Percentiles rank a stretch among this genome's conserved stretches.
Evolutionary conservation across 805 yeast genomes (phyloP).

Genomic region (Monosporozyma solicola): DNA sequence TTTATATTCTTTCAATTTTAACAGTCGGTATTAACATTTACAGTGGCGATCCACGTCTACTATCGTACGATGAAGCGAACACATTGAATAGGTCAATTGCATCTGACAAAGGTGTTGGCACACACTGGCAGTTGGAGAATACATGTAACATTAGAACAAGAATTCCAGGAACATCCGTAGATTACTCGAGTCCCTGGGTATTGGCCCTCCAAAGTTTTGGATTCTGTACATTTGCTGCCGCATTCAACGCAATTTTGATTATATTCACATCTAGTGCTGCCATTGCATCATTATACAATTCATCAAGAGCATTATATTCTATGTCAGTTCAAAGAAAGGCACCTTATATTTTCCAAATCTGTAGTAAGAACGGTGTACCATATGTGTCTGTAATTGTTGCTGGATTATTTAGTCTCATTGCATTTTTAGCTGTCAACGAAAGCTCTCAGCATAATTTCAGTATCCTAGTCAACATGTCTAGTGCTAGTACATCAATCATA

Average conservation of each 20-base stretch:
- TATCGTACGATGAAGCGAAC: conserved; percentile 38
- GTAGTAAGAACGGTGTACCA: conserved; percentile 64
- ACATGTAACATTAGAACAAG: conserved; percentile 61
- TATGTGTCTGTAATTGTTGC: conserved; percentile 59
- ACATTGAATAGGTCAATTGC: conserved; percentile 9
- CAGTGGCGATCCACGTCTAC: conserved; percentile 66
- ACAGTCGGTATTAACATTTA: conserved; percentile 64
- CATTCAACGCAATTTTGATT: conserved; percentile 43
- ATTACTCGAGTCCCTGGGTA: conserved; percentile 48
- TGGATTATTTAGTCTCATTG: conserved; percentile 49
- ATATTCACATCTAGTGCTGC: conserved; percentile 51
- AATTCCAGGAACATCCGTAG: conserved; percentile 35
- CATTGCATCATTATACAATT: conserved; percentile 48
- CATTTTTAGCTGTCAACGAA: conserved; percentile 51
- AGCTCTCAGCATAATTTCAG: conserved; percentile 56
- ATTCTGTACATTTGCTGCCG: conserved; percentile 41
- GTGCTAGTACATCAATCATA: conserved; percentile 67
- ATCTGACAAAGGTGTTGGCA: conserved; percentile 10
- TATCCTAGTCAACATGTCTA: conserved; percentile 55
- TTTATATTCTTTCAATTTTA: conserved; percentile 60
- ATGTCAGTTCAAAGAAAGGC: conserved; percentile 49
- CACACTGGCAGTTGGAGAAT: conserved; percentile 54
- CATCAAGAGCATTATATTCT: conserved; percentile 50
- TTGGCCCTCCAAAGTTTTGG: conserved; percentile 47
- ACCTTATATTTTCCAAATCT: conserved; percentile 49